Evolutionary conservation across 139 green algal species (phyloP), one percentile per base, ranked within the genome.

Genomic region (Astrephomene gubernaculifera): DNA sequence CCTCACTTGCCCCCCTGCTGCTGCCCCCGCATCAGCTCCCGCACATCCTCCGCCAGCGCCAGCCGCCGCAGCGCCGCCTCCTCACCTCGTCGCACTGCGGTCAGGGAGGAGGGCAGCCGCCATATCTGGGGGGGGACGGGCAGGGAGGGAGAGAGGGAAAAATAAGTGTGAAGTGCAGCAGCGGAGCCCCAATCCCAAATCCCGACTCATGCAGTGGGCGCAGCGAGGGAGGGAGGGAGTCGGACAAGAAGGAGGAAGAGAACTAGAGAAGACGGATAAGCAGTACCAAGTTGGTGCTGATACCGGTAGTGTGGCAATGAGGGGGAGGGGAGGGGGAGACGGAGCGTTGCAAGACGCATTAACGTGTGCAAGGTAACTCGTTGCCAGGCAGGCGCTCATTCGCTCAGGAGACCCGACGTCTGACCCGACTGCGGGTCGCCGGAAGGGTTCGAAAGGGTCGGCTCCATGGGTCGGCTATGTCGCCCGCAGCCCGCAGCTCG

Each of bases 1-100:
- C n/a, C n/a, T n/a, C n/a, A n/a, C n/a, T n/a, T n/a, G n/a, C 49
- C 49, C 49, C 49, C 12, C 49, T 78, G 39, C 70, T 17, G 43
- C 33, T 78, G 2, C 27, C 19, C 31, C 4, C 78, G 65, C 60
- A 89, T 6, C 39, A 74, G 68, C 69, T 88, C 85, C 33, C 22
- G 39, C 45, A 73, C 70, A 45, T 90, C 89, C 41, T 92, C 89
- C 25, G 81, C 64, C 36, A 81, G 57, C 8, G 89, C 81, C 53
- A 89, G 5, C 39, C 67, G 49, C 8, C 76, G 69, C 70, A 92
- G 64, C 7, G 63, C 1, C 7, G 76, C 81, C 52, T 83, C 81
- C 76, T 92, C 89, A 35, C 89, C 86, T 39, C 83, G 84, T 19
- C 82, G 70, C 5, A 75, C 60, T 0, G 38, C 45, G 2, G 65